These are phyloP conservation scores for Otatea glauca DNA, from an alignment of 176 grass and related monocot genomes.

Conservation along the genomic window DNA sequence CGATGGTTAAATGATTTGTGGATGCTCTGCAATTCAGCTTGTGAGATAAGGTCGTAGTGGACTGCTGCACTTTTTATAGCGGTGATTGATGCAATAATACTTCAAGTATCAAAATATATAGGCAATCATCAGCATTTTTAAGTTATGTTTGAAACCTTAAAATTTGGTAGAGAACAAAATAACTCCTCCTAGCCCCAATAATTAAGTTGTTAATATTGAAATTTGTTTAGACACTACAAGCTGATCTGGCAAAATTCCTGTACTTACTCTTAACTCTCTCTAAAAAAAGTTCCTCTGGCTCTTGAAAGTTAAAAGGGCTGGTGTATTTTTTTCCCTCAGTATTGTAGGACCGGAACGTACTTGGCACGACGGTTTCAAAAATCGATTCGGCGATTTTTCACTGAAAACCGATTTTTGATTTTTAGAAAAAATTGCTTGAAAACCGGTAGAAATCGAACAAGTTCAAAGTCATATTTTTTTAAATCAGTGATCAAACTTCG, in stretches of 20 bases:
- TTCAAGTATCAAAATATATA: neutral
- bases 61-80: neutral
- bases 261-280: neutral
- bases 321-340: neutral
- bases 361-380: too few species aligned
- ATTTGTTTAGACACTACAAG: neutral
- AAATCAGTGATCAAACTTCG: too few species aligned
- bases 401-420: too few species aligned
- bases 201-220: neutral
- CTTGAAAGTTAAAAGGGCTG: neutral
- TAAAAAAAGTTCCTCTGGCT: neutral
- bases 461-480: too few species aligned
- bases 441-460: too few species aligned
- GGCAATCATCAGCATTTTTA: neutral
- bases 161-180: neutral
- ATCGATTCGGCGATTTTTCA: too few species aligned
- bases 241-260: neutral
- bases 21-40: neutral
- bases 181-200: neutral
- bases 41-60: neutral
- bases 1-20: neutral
- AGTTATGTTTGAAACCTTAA: neutral
- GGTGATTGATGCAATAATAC: neutral
- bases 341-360: neutral
- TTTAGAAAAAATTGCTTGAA: too few species aligned